Percentiles rank a stretch among this genome's conserved stretches.
Conservation (phyloP, 345 rosid species). For the Brassica nigra region DNA sequence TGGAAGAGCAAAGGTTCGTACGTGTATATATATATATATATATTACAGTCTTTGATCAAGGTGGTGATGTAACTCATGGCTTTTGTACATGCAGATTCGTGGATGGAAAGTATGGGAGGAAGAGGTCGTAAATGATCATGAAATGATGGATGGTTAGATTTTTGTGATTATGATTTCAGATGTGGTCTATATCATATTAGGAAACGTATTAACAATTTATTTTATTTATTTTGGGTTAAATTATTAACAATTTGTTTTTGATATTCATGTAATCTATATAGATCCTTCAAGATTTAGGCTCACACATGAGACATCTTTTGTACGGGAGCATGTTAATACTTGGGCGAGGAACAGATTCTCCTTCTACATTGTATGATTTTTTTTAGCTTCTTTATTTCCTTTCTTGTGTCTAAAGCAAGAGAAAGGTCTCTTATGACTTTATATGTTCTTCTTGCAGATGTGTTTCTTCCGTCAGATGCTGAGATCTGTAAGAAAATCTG, state of each 20-base stretch:
- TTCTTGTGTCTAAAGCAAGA: background rate
- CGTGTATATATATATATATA: background rate
- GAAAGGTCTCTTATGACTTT: background rate
- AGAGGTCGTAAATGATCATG: conserved; percentile 45
- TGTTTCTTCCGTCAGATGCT: conserved; percentile 86
- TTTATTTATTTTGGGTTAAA: background rate
- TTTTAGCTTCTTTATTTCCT: background rate
- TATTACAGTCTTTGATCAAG: background rate
- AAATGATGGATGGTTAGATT: conserved; percentile 37
- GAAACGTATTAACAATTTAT: background rate
- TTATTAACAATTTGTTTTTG: too few relatives aligned
- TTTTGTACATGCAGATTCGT: conserved; percentile 63
- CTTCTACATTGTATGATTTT: conserved; percentile 61
- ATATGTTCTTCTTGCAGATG: conserved; percentile 47
- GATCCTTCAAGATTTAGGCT: conserved; percentile 87
- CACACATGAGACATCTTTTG: conserved; percentile 92
- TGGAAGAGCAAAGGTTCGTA: conserved; percentile 84
- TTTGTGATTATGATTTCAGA: background rate
- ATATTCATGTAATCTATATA: conserved; percentile 30
- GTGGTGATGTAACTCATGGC: background rate
- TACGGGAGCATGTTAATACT: conserved; percentile 60
- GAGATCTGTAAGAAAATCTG: conserved; percentile 73
- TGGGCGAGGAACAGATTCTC: conserved; percentile 57
- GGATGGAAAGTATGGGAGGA: conserved; percentile 90
- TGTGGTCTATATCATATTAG: background rate